A percentile compares a stretch with the other conserved stretches of the same genome.
Evolutionary conservation across 805 yeast genomes (phyloP).

Genomic region (Metschnikowia orientalis): DNA sequence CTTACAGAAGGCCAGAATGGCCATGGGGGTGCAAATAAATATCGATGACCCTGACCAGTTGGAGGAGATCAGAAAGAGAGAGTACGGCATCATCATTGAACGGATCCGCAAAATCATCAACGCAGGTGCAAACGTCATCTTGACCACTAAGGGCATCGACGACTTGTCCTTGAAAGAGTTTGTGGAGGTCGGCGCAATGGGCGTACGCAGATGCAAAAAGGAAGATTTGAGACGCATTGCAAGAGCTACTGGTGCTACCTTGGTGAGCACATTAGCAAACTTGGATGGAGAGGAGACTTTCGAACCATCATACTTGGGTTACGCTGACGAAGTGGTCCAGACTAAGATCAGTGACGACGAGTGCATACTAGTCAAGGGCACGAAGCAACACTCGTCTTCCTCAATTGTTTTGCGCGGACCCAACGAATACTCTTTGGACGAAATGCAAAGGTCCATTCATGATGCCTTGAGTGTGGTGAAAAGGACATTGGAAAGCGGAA

Average conservation of each 20-base stretch:
- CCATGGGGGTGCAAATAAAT: conserved; percentile 95
- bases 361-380: conserved; percentile 87
- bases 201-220: conserved; percentile 93
- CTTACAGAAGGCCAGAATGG: conserved; percentile 94
- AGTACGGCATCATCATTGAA: conserved; percentile 79
- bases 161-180: conserved; percentile 88
- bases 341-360: conserved; percentile 93
- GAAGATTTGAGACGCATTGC: conserved; percentile 97
- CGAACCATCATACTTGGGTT: conserved; percentile 78
- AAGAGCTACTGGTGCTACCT: conserved; percentile 94
- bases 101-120: conserved; percentile 73
- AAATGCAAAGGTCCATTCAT: conserved; percentile 96
- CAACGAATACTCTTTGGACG: conserved; percentile 91
- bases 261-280: conserved; percentile 81
- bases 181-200: conserved; percentile 89
- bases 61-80: conserved; percentile 87
- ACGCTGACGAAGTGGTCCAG: conserved; percentile 87
- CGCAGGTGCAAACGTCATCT: conserved; percentile 89
- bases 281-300: conserved; percentile 94
- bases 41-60: conserved; percentile 96
- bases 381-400: conserved; percentile 84
- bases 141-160: conserved; percentile 93
- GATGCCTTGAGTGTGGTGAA: conserved; percentile 93
- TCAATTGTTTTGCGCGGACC: conserved; percentile 94
- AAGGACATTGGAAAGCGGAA: conserved; percentile 90